Percentiles rank a stretch among this genome's conserved stretches.
These are phyloP conservation scores for Abelmoschus esculentus DNA, from an alignment of 345 rosid genomes.

Conservation along the genomic window DNA sequence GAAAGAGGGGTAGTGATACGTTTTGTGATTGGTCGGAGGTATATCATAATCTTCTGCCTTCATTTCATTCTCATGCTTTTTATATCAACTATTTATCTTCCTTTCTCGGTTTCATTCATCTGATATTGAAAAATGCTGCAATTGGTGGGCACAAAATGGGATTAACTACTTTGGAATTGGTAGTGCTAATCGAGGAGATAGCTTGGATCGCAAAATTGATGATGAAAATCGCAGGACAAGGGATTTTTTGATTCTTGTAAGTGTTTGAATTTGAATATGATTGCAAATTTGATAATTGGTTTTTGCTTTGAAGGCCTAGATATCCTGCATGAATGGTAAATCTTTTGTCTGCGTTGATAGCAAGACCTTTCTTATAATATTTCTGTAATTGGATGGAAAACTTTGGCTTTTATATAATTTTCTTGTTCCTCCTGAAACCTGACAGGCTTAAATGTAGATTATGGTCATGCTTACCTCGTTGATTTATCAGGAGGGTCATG, in stretches of 20 bases:
- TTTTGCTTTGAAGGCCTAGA: not conserved
- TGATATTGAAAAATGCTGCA: not conserved
- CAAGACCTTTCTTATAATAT: not conserved
- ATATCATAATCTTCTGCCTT: slow-evolving; percentile 20
- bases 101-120: slow-evolving; percentile 5
- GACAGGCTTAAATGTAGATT: slow-evolving; percentile 3
- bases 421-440: slow-evolving; percentile 4
- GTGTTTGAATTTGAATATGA: slow-evolving; percentile 23
- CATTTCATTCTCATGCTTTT: not conserved
- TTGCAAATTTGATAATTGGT: not conserved
- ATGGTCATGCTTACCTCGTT: slow-evolving; percentile 6
- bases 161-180: slow-evolving; percentile 20
- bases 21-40: slow-evolving; percentile 97
- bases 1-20: slow-evolving; percentile 86
- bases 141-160: slow-evolving; percentile 5
- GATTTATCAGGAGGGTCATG: slow-evolving; percentile 75
- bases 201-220: slow-evolving; percentile 79
- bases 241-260: slow-evolving; percentile 86
- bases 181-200: slow-evolving; percentile 96
- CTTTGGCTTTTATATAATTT: not conserved
- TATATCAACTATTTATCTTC: not conserved
- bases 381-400: not conserved
- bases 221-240: slow-evolving; percentile 56
- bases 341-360: slow-evolving; percentile 12
- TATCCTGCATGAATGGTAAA: slow-evolving; percentile 13